Evolutionary conservation across 1,139 yeast species (phyloP).

Genomic region (Pichia sp.): DNA sequence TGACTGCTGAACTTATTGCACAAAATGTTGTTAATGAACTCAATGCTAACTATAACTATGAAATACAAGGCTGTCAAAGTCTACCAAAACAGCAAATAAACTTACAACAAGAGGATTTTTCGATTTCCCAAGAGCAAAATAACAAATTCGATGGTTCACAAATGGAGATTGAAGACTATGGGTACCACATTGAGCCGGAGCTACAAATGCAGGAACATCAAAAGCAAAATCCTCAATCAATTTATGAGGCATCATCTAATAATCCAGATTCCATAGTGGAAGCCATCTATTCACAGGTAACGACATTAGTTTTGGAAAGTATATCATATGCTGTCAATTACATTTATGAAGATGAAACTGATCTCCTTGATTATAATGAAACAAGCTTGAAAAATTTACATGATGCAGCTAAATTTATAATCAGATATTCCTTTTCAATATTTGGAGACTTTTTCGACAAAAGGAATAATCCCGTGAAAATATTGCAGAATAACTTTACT

Average conservation of each 20-base stretch:
- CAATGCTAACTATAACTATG: neutral
- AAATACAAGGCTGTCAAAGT: too few species aligned
- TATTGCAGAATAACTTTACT: constrained; percentile 25
- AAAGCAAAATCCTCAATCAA: too few species aligned
- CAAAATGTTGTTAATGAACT: constrained; percentile 40
- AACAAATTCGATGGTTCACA: neutral
- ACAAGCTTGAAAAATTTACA: constrained; percentile 30
- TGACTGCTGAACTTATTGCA: constrained; percentile 59
- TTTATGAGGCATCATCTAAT: too few species aligned
- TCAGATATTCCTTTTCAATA: constrained; percentile 50
- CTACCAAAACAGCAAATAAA: neutral
- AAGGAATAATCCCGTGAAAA: constrained; percentile 23
- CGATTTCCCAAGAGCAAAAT: neutral
- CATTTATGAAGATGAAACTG: constrained; percentile 54
- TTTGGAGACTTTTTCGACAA: constrained; percentile 41
- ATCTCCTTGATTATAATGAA: constrained; percentile 41
- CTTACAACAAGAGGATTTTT: too few species aligned
- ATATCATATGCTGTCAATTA: constrained; percentile 46
- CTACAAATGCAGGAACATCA: too few species aligned
- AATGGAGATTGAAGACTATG: neutral
- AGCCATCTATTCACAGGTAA: constrained; percentile 37
- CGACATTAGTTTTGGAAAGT: constrained; percentile 37
- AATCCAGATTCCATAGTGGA: too few species aligned
- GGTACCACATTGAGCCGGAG: neutral
- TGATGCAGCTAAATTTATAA: constrained; percentile 39